Base-by-base conservation (phyloP, 208 protist species). In the Leishmania lainsoni region DNA sequence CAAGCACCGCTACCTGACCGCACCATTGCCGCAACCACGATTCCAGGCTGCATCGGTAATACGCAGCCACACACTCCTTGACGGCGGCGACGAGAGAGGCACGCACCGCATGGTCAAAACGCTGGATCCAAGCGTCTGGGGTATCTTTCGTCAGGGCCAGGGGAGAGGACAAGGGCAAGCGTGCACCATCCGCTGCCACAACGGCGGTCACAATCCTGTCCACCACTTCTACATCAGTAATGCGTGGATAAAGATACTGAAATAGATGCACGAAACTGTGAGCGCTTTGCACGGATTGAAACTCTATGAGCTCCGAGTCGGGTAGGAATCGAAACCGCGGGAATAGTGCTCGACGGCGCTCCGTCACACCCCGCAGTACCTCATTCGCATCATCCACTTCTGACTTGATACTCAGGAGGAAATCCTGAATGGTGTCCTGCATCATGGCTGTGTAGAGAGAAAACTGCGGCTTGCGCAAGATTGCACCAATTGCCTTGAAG, bases 291-390 rank as follows among this genome's bases (percentile, higher is more conserved):
- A 93, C 86, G 12, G 92, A 94, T 75, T 97, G 86, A 88, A 97
- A 92, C 63, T 81, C 86, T n/a, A 95, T 48, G 61, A 99, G 83
- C 83, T 98, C 91, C 1, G 69, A 82, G 79, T 97, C 93, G 26
- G 92, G 95, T 42, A 98, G 83, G 79, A 99, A 99, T 83, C 95
- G 96, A 84, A 99, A 99, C 69, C 98, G 90, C 17, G 98, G 93
- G 86, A 98, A 98, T 26, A 83, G 78, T 39, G 85, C 81, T 32
- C 98, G 90, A 79, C 98, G 99, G 51, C 91, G 86, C 78, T 99
- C 97, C 61, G 99, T 78, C 78, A 97, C 96, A 58, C 96, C 84
- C 39, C 90, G 89, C 32, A 99, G 83, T 52, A 97, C 82, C 75
- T 95, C 94, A 63, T 90, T 84, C 39, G 99, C 93, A n/a, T 97